Evolutionary conservation across 768 basidiomycete species (phyloP).

Genomic region (Hypholoma sublateritium): DNA sequence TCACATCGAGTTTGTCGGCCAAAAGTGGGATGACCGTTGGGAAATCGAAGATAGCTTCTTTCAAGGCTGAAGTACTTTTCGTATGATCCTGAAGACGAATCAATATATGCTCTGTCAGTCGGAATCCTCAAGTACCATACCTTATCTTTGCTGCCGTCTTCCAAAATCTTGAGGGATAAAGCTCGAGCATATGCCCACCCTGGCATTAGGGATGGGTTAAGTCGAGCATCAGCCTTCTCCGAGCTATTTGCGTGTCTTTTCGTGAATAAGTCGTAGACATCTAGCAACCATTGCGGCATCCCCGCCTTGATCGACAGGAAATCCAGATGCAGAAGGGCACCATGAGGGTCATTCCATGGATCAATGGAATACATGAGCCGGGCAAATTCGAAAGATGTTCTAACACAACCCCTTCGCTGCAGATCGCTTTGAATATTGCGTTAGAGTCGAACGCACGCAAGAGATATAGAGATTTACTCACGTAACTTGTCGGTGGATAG

Average conservation of each 20-base stretch:
- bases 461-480: constrained; percentile 34
- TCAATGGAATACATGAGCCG: constrained; percentile 84
- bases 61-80: constrained; percentile 65
- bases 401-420: constrained; percentile 83
- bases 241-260: constrained; percentile 16
- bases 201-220: constrained; percentile 66
- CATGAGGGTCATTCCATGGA: constrained; percentile 88
- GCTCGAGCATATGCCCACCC: constrained; percentile 78
- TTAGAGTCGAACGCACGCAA: neutral
- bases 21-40: constrained; percentile 81
- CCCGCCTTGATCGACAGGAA: constrained; percentile 81
- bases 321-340: constrained; percentile 79
- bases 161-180: constrained; percentile 57
- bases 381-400: constrained; percentile 90
- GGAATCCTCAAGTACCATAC: constrained; percentile 17
- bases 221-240: constrained; percentile 21
- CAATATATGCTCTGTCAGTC: neutral
- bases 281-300: constrained; percentile 79
- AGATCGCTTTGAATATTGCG: constrained; percentile 56
- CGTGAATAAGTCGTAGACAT: constrained; percentile 55
- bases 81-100: constrained; percentile 43
- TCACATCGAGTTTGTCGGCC: constrained; percentile 81
- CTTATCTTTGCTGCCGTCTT: constrained; percentile 43
- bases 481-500: constrained; percentile 81
- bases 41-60: constrained; percentile 72